Percentiles rank a stretch among this genome's conserved stretches.
These are phyloP conservation scores for Globomyces sp. DNA, from an alignment of 371 early-diverging fungal genomes.

Conservation along the genomic window DNA sequence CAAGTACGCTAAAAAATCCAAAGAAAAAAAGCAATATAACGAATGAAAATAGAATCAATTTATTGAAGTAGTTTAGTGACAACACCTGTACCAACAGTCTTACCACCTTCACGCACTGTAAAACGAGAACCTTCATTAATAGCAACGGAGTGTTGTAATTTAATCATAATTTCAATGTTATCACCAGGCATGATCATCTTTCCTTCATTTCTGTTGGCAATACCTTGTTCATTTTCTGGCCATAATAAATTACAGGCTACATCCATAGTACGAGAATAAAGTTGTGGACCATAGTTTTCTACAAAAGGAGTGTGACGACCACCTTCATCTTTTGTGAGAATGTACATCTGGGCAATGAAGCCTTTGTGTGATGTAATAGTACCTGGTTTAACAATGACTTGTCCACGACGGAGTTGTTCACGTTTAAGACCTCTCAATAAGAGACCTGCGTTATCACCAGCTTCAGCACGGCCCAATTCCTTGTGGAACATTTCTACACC, in stretches of 20 bases:
- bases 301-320: slow-evolving; percentile 97
- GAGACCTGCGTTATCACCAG: slow-evolving; percentile 98
- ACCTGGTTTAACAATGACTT: slow-evolving; percentile 90
- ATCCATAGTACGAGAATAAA: slow-evolving; percentile 93
- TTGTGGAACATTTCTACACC: slow-evolving; percentile 99
- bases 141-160: slow-evolving; percentile 78
- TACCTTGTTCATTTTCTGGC: slow-evolving; percentile 72
- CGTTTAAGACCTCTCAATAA: slow-evolving; percentile 96
- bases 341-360: slow-evolving; percentile 89
- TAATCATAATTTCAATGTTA: slow-evolving; percentile 82
- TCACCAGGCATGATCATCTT: slow-evolving; percentile 99
- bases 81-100: slow-evolving; percentile 93
- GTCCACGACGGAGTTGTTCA: slow-evolving; percentile 94
- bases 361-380: slow-evolving; percentile 90
- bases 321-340: slow-evolving; percentile 97
- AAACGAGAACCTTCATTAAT: slow-evolving; percentile 92
- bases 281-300: slow-evolving; percentile 95
- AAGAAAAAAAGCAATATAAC: too few relatives aligned
- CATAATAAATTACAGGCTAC: slow-evolving; percentile 80
- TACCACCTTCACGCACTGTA: slow-evolving; percentile 97
- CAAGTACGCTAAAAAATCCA: too few relatives aligned
- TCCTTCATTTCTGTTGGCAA: slow-evolving; percentile 74
- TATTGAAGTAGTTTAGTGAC: slow-evolving; percentile 46
- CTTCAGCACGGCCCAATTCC: slow-evolving; percentile 92
- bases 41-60: slow-evolving; percentile 1